These are phyloP conservation scores for Tuber brumale DNA, from an alignment of 495 filamentous ascomycete genomes.

Conservation along the genomic window DNA sequence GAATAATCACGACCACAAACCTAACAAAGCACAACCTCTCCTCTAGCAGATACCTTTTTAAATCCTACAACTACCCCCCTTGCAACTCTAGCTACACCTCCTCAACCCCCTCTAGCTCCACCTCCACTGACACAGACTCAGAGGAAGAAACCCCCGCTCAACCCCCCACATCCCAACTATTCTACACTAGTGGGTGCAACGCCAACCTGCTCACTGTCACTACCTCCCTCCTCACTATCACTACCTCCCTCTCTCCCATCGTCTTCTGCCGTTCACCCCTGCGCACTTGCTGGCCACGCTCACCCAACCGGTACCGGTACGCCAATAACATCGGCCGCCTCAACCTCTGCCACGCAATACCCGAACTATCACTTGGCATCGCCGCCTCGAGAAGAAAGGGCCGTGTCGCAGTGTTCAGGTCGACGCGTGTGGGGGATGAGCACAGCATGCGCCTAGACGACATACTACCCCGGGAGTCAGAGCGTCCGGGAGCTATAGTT, in stretches of 20 bases:
- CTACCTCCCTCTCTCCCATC: constrained; percentile 47
- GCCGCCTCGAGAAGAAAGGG: constrained; percentile 67
- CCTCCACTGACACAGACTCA: constrained; percentile 7
- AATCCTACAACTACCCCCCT: not conserved
- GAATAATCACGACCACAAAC: not conserved
- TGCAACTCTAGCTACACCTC: too few species aligned
- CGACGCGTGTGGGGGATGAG: constrained; percentile 51
- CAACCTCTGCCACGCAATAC: constrained; percentile 68
- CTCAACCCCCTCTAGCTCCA: too few species aligned
- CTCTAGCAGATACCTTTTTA: constrained; percentile 15
- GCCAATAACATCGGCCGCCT: constrained; percentile 56
- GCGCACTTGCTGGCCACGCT: constrained; percentile 41
- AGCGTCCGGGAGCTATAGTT: not conserved
- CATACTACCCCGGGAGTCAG: constrained; percentile 30
- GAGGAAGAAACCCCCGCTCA: constrained; percentile 4
- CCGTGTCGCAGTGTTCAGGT: constrained; percentile 63
- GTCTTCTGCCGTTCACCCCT: constrained; percentile 50
- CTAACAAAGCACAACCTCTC: not conserved
- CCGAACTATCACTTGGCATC: constrained; percentile 69
- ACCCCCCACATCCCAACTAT: constrained; percentile 49
- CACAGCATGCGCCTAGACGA: constrained; percentile 42
- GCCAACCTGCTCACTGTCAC: constrained; percentile 54
- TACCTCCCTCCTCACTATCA: constrained; percentile 50
- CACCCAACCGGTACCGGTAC: constrained; percentile 43
- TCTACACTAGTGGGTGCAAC: constrained; percentile 46